phyloP scores from a whole-genome alignment of 2,329 filamentous ascomycete species.

The Fusarium abutilonis region DNA sequence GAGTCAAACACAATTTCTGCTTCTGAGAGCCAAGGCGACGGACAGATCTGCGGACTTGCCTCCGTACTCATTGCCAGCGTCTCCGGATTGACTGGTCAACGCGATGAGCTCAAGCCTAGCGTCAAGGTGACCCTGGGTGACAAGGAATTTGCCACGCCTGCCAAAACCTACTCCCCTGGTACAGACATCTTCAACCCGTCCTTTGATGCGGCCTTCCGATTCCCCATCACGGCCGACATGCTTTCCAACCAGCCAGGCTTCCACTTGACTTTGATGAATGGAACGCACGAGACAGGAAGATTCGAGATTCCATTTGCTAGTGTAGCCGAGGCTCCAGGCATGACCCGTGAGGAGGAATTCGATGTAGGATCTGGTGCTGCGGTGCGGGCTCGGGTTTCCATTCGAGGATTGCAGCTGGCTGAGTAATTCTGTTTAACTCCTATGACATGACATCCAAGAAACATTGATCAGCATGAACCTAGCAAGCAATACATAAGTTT shows the following conservation, averaged over 20 bases:
- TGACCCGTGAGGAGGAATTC: conserved; percentile 30
- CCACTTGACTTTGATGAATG: conserved; percentile 35
- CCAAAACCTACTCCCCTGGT: conserved; percentile 39
- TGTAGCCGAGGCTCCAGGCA: conserved; percentile 21
- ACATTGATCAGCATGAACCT: conserved; percentile 9
- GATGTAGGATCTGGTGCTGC: conserved; percentile 37
- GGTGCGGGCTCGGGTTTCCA: conserved; percentile 31
- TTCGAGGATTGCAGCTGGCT: conserved; percentile 36
- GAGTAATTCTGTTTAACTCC: conserved; percentile 3
- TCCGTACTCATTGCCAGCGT: conserved; percentile 40
- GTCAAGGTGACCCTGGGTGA: conserved; percentile 42
- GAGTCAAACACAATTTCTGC: conserved; percentile 35
- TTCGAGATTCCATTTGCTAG: conserved; percentile 32
- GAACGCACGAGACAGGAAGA: conserved; percentile 19
- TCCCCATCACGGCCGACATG: conserved; percentile 37
- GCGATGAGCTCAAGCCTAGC: conserved; percentile 42
- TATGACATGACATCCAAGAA: background rate
- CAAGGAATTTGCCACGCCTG: conserved; percentile 39
- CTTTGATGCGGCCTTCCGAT: conserved; percentile 39
- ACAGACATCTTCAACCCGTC: conserved; percentile 43
- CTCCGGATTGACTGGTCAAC: conserved; percentile 32
- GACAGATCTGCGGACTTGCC: conserved; percentile 41
- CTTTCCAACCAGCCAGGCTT: conserved; percentile 30
- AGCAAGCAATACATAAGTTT: conserved; percentile 9
- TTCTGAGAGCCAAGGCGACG: conserved; percentile 26